Percentiles rank a stretch among this genome's conserved stretches.
Evolutionary conservation across 768 basidiomycete species (phyloP).

Genomic region (Lentinula sp.): DNA sequence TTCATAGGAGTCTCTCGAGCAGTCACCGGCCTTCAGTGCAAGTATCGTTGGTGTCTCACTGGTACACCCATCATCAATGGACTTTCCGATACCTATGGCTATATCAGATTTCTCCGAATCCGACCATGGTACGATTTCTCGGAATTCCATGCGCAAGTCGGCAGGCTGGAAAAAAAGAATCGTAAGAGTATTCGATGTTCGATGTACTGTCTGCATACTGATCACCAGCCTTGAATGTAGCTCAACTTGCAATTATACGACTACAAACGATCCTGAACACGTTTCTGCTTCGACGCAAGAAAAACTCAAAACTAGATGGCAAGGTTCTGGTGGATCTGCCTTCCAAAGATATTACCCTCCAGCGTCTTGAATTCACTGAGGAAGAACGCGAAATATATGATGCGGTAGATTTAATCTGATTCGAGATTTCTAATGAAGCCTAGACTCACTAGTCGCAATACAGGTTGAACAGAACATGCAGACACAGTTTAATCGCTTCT

Average conservation of each 20-base stretch:
- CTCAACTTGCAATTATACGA: slow-evolving; percentile 47
- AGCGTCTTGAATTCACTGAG: slow-evolving; percentile 47
- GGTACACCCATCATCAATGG: slow-evolving; percentile 29
- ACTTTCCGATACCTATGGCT: slow-evolving; percentile 41
- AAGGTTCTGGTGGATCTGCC: slow-evolving; percentile 64
- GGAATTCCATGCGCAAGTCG: slow-evolving; percentile 33
- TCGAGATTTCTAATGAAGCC: not conserved
- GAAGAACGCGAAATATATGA: slow-evolving; percentile 65
- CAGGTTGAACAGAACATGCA: slow-evolving; percentile 50
- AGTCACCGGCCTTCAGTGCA: slow-evolving; percentile 43
- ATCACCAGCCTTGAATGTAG: slow-evolving; percentile 19
- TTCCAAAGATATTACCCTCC: slow-evolving; percentile 42
- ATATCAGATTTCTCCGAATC: slow-evolving; percentile 35
- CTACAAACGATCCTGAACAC: slow-evolving; percentile 52
- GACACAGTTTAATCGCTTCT: slow-evolving; percentile 57
- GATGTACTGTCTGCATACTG: not conserved
- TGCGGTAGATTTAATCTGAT: slow-evolving; percentile 26
- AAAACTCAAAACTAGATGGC: slow-evolving; percentile 58
- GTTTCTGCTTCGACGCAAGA: slow-evolving; percentile 57
- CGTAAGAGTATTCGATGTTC: slow-evolving; percentile 27
- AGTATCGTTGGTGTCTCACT: slow-evolving; percentile 63
- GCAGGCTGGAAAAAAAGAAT: slow-evolving; percentile 38
- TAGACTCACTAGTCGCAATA: not conserved
- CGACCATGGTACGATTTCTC: slow-evolving; percentile 43
- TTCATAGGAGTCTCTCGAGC: slow-evolving; percentile 44